Evolutionary conservation across 768 basidiomycete genomes (phyloP), one percentile per base, ranked within the genome.

Genomic region (Paxillus ammoniavirescens): DNA sequence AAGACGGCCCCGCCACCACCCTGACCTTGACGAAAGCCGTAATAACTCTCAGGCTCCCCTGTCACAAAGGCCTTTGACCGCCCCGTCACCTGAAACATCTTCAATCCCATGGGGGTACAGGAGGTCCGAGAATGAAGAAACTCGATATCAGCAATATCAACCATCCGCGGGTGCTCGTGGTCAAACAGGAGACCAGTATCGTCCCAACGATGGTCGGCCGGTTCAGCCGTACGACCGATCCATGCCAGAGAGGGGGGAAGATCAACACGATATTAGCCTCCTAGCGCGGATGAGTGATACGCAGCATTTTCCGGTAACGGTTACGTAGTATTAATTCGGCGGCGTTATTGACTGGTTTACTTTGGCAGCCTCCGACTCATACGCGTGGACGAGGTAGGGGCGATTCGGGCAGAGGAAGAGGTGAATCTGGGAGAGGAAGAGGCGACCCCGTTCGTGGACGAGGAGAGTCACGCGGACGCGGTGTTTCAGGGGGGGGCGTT

Each of bases 201-300:
- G 55, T 14, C 26, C 23, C 21, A 40, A 54, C 30, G 44, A 61
- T 8, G 18, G 13, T 15, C 30, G 64, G 46, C 17, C 47, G 28
- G 53, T 52, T 40, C 51, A 44, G 5, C 36, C 33, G 8, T 55
- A 63, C 49, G 61, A 66, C 12, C 52, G 55, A 37, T 45, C 31
- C 38, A 8, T 1, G 36, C 58, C 54, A 33, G 62, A 61, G 33
- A 52, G 57, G 43, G 42, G 21, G 56, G 60, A 58, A 3, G 10
- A 2, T 21, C 56, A 54, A 36, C 42, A 61, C 4, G 60, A 64
- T 58, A 56, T 61, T 33, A 42, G 57, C 30, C 44, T 67, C 12
- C 50, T 68, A 54, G 56, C 62, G 6, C 66, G 66, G 44, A 66
- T 67, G 36, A 59, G 54, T n/a, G 51, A 55, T 23, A 61, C 50